These are phyloP conservation scores for Mrakia hoshinonis DNA, from an alignment of 768 basidiomycete genomes.

Conservation along the genomic window DNA sequence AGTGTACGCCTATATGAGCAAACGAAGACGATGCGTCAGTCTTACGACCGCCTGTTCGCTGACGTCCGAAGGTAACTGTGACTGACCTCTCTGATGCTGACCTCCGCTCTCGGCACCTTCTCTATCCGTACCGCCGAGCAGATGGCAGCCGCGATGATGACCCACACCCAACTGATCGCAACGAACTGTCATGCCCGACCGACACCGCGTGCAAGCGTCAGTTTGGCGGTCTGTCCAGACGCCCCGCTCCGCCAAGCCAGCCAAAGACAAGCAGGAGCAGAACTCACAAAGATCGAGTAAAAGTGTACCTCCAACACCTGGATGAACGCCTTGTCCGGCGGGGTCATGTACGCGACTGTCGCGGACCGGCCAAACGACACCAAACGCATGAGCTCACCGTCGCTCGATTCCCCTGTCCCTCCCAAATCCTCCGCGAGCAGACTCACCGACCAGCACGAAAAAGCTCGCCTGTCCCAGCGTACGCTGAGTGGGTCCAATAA, in stretches of 20 bases:
- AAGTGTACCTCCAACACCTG: slow-evolving; percentile 22
- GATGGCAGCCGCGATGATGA: slow-evolving; percentile 21
- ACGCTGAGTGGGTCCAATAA: slow-evolving; percentile 1
- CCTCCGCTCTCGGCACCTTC: slow-evolving; percentile 7
- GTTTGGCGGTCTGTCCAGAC: background rate
- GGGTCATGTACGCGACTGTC: slow-evolving; percentile 6
- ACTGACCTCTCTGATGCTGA: background rate
- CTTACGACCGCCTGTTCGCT: background rate
- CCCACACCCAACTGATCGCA: slow-evolving; percentile 24
- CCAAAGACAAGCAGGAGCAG: background rate
- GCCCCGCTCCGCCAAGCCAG: background rate
- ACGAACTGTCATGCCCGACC: background rate
- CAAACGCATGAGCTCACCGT: background rate
- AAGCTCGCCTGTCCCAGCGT: slow-evolving; percentile 24
- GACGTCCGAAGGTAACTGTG: background rate
- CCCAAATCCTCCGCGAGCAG: background rate
- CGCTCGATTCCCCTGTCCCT: background rate
- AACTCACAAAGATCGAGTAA: slow-evolving; percentile 16
- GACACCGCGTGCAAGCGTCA: background rate
- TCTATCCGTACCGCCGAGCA: slow-evolving; percentile 12
- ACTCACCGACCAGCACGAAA: slow-evolving; percentile 18
- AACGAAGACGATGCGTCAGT: background rate
- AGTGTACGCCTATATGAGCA: background rate
- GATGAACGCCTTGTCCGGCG: slow-evolving; percentile 21
- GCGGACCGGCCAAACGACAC: background rate